Evolutionary conservation across 495 filamentous ascomycete species (phyloP), one percentile per base, ranked within the genome.

Genomic region (Aspergillus panamensis): DNA sequence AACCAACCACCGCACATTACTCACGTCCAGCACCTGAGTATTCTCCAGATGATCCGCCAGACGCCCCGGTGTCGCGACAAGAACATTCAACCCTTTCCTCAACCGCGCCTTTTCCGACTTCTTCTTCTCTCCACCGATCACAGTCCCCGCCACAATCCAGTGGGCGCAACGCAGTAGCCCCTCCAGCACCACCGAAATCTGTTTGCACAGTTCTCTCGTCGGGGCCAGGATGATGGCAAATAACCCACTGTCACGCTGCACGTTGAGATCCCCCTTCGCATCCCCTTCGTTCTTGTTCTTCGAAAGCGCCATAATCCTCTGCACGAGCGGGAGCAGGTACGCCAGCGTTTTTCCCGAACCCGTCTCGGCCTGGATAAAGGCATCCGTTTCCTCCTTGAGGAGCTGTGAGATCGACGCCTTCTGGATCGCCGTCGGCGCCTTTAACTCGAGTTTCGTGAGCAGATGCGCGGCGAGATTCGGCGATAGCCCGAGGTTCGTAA

Each of bases 341-440:
- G 94, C 92, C 48, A 98, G 72, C 5, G 94, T 98, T 73, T 98
- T 98, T 67, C 94, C 94, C 0, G 95, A 98, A 32, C 94, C 94
- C 0, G 94, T 98, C 72, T 98, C 88, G 13, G 95, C 95, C 69
- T 97, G 94, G 25, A 98, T 87, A 66, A 97, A 97, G 14, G 93
- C 94, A 77, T 98, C 94, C 39, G 80, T 84, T 63, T 96, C 88
- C 43, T 89, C 87, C 52, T 86, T 88, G 56, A 95, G 72, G 32
- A 98, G 69, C 58, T 89, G 81, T 14, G 87, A 80, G 44, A 98
- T 86, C 0, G 91, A 88, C 47, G 86, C 87, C 62, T 90, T 94
- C 72, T 98, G 94, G 68, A 98, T 96, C 6, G 89, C 91, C 0
- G 94, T 98, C 14, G 94, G 94, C 2, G 90, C 87, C 67, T 90